Percentiles rank a stretch among this genome's conserved stretches.
phyloP scores from a whole-genome alignment of 1,139 yeast genomes.

The Kurtzmaniella quercitrusa region DNA sequence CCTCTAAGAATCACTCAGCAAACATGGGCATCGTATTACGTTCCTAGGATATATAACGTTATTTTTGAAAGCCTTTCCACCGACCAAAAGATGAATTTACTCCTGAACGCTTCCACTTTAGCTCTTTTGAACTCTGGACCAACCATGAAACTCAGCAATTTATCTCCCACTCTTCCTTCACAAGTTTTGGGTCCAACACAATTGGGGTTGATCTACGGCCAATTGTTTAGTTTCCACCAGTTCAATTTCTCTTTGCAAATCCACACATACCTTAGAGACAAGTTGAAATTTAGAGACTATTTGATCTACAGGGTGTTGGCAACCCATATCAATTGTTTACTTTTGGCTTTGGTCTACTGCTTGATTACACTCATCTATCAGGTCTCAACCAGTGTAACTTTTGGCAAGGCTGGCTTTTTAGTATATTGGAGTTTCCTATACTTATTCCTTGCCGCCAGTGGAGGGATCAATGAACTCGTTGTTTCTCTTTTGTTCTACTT shows the following conservation, averaged over 20 bases:
- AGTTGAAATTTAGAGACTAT: slow-evolving; percentile 40
- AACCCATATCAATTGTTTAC: slow-evolving; percentile 44
- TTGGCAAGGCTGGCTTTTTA: slow-evolving; percentile 59
- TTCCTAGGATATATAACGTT: slow-evolving; percentile 22
- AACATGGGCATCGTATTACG: slow-evolving; percentile 18
- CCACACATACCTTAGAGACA: slow-evolving; percentile 19
- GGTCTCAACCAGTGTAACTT: slow-evolving; percentile 47
- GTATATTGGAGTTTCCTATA: slow-evolving; percentile 62
- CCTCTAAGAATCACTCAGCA: slow-evolving; percentile 27
- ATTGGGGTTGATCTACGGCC: slow-evolving; percentile 30
- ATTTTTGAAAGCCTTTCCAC: slow-evolving; percentile 13
- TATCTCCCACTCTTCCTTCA: slow-evolving; percentile 18
- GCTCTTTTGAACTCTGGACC: slow-evolving; percentile 20
- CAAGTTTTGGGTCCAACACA: slow-evolving; percentile 30
- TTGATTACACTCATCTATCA: slow-evolving; percentile 60
- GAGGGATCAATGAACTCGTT: slow-evolving; percentile 60
- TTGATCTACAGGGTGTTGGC: slow-evolving; percentile 46
- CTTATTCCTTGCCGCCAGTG: slow-evolving; percentile 56
- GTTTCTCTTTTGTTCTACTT: slow-evolving; percentile 41
- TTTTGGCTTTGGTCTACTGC: slow-evolving; percentile 52
- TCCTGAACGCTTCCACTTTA: slow-evolving; percentile 14
- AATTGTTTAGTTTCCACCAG: slow-evolving; percentile 32
- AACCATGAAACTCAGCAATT: slow-evolving; percentile 16
- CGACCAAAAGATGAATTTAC: slow-evolving; percentile 13
- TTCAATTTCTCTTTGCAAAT: slow-evolving; percentile 23